These are phyloP conservation scores for Pelargonium cotyledonis DNA, from an alignment of 441 rosid genomes.

Conservation along the genomic window DNA sequence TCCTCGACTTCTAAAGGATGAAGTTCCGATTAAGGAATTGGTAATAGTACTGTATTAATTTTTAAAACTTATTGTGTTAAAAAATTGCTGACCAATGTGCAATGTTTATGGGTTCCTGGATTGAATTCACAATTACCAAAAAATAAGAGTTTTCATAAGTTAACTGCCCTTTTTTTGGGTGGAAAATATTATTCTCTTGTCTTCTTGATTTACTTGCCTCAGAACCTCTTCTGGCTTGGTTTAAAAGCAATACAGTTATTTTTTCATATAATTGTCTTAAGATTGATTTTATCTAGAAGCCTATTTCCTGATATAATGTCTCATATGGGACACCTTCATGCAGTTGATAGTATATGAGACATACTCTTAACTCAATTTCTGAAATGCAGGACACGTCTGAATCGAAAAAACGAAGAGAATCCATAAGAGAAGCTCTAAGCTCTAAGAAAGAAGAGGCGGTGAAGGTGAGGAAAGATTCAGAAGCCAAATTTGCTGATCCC, in stretches of 20 bases:
- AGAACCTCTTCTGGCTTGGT: background rate
- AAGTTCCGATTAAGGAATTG: conserved; percentile 38
- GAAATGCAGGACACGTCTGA: conserved; percentile 48
- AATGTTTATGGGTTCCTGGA: background rate
- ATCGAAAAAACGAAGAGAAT: conserved; percentile 43
- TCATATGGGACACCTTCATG: conserved; percentile 9
- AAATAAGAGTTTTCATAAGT: conserved; percentile 1
- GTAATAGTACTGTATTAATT: conserved; percentile 28
- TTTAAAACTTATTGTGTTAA: conserved; percentile 10
- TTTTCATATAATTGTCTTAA: conserved; percentile 1
- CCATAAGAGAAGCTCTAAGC: conserved; percentile 67
- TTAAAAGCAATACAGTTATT: background rate
- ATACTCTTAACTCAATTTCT: conserved; percentile 16
- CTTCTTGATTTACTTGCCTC: background rate
- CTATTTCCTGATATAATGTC: background rate
- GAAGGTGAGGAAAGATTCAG: conserved; percentile 29
- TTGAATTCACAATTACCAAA: background rate
- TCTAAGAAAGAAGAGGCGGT: conserved; percentile 48
- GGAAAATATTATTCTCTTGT: background rate
- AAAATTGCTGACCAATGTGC: background rate
- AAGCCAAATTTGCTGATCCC: conserved; percentile 31
- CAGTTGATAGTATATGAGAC: conserved; percentile 15
- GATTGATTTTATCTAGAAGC: conserved; percentile 9
- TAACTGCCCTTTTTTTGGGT: background rate
- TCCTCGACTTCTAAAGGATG: conserved; percentile 77